Base-by-base conservation (phyloP, 2,329 filamentous ascomycete species). In the Alternaria dauci region DNA sequence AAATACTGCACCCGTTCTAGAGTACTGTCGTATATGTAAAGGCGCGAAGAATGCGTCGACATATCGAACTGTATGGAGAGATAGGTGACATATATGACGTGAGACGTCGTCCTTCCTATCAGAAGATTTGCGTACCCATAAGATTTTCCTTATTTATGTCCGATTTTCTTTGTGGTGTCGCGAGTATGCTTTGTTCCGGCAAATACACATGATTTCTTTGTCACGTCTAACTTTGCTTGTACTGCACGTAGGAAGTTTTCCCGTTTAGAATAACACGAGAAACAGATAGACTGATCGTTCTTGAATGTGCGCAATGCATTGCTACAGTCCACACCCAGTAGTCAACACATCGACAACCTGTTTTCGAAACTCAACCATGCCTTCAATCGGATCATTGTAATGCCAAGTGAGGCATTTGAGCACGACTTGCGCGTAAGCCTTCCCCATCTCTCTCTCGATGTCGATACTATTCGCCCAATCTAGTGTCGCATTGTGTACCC, bases 391-490 rank as follows among this genome's bases (percentile, higher is more conserved):
- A 41, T 65, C 62, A 25, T 48, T 25, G n/a, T 43, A 43, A 20
- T 60, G 44, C 63, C 63, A 66, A 14, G 60, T 56, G n/a, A 66
- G 44, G 26, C 63, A 66, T 20, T 58, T 55, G 12, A 58, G 32
- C n/a, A 66, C 63, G 11, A 64, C 52, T 9, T 52, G 46, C 8
- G 61, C 54, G 52, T 63, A 66, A 8, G 39, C 18, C 14, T 57
- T 48, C 2, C 63, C 63, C 65, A 68, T 68, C 32, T 63, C 63
- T 42, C 61, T 48, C 44, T 61, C 58, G 16, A 68, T 52, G 25
- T 68, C 63, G 9, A 38, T 41, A 32, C 65, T 59, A 12, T 54
- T 55, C 6, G 65, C 63, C 43, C 65, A 54, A 30, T 64, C 63
- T 7, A 66, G 25, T 20, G 54, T 53, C 11, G 60, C 44, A 16